A percentile compares a stretch with the other conserved stretches of the same genome.
phyloP scores from a whole-genome alignment of 2,329 filamentous ascomycete species.

The Didymella arachidicola region DNA sequence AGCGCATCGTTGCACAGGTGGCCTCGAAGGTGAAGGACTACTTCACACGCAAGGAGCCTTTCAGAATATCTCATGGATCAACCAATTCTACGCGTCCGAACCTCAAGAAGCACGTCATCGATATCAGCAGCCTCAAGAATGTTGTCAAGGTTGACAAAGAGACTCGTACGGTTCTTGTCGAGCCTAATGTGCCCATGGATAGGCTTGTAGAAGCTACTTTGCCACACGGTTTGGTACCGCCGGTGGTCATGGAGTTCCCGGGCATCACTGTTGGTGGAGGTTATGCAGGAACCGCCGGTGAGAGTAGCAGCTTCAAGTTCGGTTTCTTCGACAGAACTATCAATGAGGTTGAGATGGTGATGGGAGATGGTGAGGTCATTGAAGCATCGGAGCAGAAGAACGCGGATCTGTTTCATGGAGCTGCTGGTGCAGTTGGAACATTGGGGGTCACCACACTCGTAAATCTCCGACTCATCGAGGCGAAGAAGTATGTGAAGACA shows the following conservation, averaged over 20 bases:
- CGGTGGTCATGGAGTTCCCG: slow-evolving; percentile 75
- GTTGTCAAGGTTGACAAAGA: slow-evolving; percentile 67
- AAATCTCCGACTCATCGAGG: slow-evolving; percentile 56
- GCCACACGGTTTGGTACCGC: slow-evolving; percentile 65
- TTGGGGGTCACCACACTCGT: slow-evolving; percentile 70
- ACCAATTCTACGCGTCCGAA: slow-evolving; percentile 76
- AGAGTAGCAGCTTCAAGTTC: slow-evolving; percentile 73
- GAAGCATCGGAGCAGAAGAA: slow-evolving; percentile 63
- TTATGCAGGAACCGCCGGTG: slow-evolving; percentile 72
- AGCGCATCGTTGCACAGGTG: slow-evolving; percentile 55
- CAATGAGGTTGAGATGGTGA: slow-evolving; percentile 69
- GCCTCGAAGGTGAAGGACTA: slow-evolving; percentile 58
- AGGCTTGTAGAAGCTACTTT: slow-evolving; percentile 65
- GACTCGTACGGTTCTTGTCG: slow-evolving; percentile 66
- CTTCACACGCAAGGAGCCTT: slow-evolving; percentile 64
- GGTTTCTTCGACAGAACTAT: slow-evolving; percentile 71
- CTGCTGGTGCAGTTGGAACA: slow-evolving; percentile 71
- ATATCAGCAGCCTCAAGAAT: slow-evolving; percentile 70
- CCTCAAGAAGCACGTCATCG: slow-evolving; percentile 59
- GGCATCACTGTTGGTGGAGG: slow-evolving; percentile 76
- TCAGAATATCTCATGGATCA: slow-evolving; percentile 78
- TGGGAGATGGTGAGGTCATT: slow-evolving; percentile 66
- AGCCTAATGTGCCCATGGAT: slow-evolving; percentile 76
- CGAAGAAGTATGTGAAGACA: slow-evolving; percentile 59
- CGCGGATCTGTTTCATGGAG: slow-evolving; percentile 69